Evolutionary conservation across 2,329 filamentous ascomycete species (phyloP).

Genomic region (Xylaria hypoxylon): DNA sequence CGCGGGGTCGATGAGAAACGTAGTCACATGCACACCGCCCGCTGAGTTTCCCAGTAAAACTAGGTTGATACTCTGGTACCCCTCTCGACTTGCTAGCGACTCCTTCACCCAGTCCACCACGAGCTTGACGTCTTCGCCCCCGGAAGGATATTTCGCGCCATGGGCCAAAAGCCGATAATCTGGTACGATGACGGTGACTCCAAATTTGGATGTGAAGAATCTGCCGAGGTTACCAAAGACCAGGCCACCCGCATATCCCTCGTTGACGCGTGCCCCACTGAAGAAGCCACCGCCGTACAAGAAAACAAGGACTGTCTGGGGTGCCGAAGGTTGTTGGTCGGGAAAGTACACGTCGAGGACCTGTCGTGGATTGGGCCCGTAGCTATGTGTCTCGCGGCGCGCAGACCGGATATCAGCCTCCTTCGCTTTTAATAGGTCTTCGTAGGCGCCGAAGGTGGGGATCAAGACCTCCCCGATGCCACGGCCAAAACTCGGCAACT

Average conservation of each 20-base stretch:
- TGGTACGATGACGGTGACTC: constrained; percentile 52
- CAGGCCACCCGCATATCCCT: constrained; percentile 44
- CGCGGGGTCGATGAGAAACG: constrained; percentile 50
- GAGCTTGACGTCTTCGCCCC: constrained; percentile 54
- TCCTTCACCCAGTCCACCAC: constrained; percentile 52
- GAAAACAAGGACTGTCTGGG: constrained; percentile 49
- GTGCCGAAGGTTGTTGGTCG: constrained; percentile 14
- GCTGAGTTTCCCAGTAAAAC: constrained; percentile 57
- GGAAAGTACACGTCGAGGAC: constrained; percentile 55
- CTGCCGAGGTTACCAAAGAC: constrained; percentile 54
- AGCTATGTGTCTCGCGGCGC: constrained; percentile 49
- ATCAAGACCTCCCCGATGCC: constrained; percentile 35
- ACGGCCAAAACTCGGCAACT: constrained; percentile 23
- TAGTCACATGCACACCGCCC: constrained; percentile 54
- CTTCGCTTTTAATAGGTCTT: constrained; percentile 41
- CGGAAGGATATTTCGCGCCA: constrained; percentile 55
- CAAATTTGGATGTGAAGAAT: constrained; percentile 53
- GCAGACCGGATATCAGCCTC: constrained; percentile 46
- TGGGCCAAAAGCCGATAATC: constrained; percentile 56
- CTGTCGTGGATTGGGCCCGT: constrained; percentile 53
- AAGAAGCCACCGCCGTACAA: constrained; percentile 53
- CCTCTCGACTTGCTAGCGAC: constrained; percentile 41
- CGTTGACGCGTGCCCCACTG: constrained; percentile 47
- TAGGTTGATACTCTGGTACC: constrained; percentile 50
- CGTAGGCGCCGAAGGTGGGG: constrained; percentile 47